phyloP scores from a whole-genome alignment of 148 eudicot genomes.

The Chenopodium suecicum region DNA sequence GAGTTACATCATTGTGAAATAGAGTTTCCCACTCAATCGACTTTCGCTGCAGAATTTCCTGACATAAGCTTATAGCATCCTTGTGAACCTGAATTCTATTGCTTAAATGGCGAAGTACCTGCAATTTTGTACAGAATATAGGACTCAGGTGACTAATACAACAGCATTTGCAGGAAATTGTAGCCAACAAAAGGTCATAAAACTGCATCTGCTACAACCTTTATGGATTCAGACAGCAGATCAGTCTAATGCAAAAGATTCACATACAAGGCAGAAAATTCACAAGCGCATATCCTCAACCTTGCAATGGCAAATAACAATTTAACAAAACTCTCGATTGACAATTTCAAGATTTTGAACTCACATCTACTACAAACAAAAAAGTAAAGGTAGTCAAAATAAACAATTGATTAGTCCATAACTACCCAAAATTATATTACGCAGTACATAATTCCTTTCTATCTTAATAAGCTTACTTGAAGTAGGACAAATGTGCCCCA shows the following conservation, averaged over 20 bases:
- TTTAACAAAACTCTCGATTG: too few species aligned
- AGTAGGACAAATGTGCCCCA: neutral
- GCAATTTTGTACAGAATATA: slow-evolving; percentile 21
- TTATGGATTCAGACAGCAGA: neutral
- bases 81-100: slow-evolving; percentile 68
- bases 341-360: too few species aligned
- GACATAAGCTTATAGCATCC: slow-evolving; percentile 69
- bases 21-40: slow-evolving; percentile 57
- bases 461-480: too few species aligned
- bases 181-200: neutral
- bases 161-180: neutral
- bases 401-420: too few species aligned
- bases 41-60: slow-evolving; percentile 65
- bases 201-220: neutral
- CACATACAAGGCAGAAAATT: too few species aligned
- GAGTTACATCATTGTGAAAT: slow-evolving; percentile 48
- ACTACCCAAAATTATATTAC: too few species aligned
- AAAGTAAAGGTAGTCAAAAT: too few species aligned
- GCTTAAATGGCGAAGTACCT: slow-evolving; percentile 61
- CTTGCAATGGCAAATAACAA: too few species aligned
- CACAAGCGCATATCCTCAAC: too few species aligned
- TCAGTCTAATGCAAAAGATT: too few species aligned
- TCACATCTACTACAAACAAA: too few species aligned
- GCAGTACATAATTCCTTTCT: too few species aligned
- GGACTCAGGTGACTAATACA: neutral